phyloP scores from a whole-genome alignment of 1,284 basidiomycete species.

The Moesziomyces sp. region DNA sequence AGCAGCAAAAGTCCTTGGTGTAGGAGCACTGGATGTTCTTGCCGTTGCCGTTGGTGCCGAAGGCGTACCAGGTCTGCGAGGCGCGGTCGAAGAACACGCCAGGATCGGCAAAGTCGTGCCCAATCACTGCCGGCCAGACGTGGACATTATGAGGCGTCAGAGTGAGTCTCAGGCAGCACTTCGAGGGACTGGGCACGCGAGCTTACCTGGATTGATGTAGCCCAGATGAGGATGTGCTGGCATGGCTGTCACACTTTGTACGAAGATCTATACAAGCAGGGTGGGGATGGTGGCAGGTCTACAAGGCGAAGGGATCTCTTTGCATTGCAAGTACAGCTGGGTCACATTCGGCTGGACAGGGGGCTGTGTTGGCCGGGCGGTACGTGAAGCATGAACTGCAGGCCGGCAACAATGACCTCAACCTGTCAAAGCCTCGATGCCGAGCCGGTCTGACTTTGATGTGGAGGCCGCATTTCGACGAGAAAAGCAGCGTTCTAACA shows the following conservation, averaged over 20 bases:
- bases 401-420: too few relatives aligned
- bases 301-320: constrained; percentile 1
- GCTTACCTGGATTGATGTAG: constrained; percentile 47
- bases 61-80: constrained; percentile 46
- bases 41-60: constrained; percentile 52
- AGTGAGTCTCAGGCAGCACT: background rate
- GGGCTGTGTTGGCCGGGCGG: too few relatives aligned
- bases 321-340: too few relatives aligned
- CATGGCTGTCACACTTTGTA: constrained; percentile 13
- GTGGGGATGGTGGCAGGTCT: background rate
- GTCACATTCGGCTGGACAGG: too few relatives aligned
- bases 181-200: background rate
- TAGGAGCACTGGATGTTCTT: constrained; percentile 54
- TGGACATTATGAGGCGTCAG: too few relatives aligned
- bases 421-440: too few relatives aligned
- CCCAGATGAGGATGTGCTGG: constrained; percentile 51
- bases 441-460: too few relatives aligned
- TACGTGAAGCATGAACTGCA: too few relatives aligned
- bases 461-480: too few relatives aligned
- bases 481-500: too few relatives aligned
- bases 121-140: constrained; percentile 18
- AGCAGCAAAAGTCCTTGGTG: constrained; percentile 52
- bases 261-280: background rate
- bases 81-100: constrained; percentile 49
- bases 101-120: constrained; percentile 55